Conservation (phyloP, 2,329 filamentous ascomycete genomes). For the Cladosporium sp. region DNA sequence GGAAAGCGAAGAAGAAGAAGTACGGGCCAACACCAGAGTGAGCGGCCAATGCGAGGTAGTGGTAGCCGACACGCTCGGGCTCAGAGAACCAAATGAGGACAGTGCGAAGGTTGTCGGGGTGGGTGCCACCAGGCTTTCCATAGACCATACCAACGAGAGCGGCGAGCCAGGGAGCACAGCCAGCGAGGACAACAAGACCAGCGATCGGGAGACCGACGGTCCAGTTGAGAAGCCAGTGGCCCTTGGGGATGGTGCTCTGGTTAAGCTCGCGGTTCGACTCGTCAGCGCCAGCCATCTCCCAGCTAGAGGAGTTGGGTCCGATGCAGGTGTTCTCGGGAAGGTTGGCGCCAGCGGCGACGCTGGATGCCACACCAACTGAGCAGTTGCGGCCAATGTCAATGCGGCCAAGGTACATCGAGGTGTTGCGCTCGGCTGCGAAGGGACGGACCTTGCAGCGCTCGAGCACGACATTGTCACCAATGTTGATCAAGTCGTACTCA, state of each 20-base stretch:
- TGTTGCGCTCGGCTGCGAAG: conserved; percentile 54
- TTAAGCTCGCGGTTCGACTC: conserved; percentile 46
- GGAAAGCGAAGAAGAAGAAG: conserved; percentile 41
- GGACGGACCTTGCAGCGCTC: conserved; percentile 48
- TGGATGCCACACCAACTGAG: conserved; percentile 45
- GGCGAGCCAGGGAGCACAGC: conserved; percentile 41
- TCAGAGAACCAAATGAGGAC: conserved; percentile 49
- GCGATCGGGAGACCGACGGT: conserved; percentile 43
- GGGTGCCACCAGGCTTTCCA: conserved; percentile 29
- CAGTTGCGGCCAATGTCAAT: conserved; percentile 48
- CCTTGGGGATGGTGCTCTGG: conserved; percentile 34
- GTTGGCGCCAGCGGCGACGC: conserved; percentile 47
- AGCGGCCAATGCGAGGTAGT: conserved; percentile 46
- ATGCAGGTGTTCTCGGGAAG: conserved; percentile 49
- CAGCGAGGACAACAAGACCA: conserved; percentile 38
- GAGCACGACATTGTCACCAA: conserved; percentile 47
- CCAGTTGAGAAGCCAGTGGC: conserved; percentile 43
- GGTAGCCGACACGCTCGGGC: conserved; percentile 44
- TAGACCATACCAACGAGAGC: conserved; percentile 43
- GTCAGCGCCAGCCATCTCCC: conserved; percentile 46
- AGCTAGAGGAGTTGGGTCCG: conserved; percentile 54
- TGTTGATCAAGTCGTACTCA: conserved; percentile 55
- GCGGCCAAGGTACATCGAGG: conserved; percentile 52
- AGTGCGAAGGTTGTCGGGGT: conserved; percentile 35
- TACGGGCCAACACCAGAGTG: conserved; percentile 40